Percentiles rank a stretch among this genome's conserved stretches.
Conservation (phyloP, 148 eudicot genomes). For the Diospyros kaki region DNA sequence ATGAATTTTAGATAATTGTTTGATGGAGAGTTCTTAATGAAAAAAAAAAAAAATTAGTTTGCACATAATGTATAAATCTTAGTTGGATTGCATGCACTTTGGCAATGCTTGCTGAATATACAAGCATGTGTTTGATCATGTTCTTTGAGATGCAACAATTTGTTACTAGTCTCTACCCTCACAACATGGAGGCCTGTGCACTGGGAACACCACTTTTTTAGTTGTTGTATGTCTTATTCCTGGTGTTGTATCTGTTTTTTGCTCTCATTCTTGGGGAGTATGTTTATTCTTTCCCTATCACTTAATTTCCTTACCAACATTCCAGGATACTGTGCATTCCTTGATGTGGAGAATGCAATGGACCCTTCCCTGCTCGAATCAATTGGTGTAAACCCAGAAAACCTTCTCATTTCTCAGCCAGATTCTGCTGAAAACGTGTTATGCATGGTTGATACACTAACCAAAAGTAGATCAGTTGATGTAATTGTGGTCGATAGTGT, state of each 20-base stretch:
- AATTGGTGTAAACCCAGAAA: constrained; percentile 70
- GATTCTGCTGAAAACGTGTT: constrained; percentile 94
- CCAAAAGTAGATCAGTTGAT: constrained; percentile 84
- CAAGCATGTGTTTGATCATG: not conserved
- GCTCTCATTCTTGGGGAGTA: not conserved
- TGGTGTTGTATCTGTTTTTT: not conserved
- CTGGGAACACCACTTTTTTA: too few relatives aligned
- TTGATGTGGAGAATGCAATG: constrained; percentile 94
- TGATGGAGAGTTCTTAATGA: not conserved
- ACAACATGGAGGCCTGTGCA: too few relatives aligned
- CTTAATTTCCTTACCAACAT: not conserved
- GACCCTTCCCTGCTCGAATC: constrained; percentile 75
- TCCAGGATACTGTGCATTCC: constrained; percentile 92
- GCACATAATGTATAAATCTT: not conserved
- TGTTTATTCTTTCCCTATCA: not conserved
- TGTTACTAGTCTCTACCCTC: too few relatives aligned
- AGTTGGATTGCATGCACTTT: not conserved
- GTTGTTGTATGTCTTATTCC: too few relatives aligned
- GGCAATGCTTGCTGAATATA: not conserved
- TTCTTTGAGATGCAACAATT: not conserved
- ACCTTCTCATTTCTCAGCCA: constrained; percentile 81
- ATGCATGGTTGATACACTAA: constrained; percentile 77
- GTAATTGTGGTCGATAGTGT: constrained; percentile 97
- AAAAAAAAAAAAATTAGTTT: not conserved
- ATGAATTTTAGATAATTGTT: not conserved